Evolutionary conservation across 1,284 basidiomycete species (phyloP).

Genomic region (Ustilago sp.): DNA sequence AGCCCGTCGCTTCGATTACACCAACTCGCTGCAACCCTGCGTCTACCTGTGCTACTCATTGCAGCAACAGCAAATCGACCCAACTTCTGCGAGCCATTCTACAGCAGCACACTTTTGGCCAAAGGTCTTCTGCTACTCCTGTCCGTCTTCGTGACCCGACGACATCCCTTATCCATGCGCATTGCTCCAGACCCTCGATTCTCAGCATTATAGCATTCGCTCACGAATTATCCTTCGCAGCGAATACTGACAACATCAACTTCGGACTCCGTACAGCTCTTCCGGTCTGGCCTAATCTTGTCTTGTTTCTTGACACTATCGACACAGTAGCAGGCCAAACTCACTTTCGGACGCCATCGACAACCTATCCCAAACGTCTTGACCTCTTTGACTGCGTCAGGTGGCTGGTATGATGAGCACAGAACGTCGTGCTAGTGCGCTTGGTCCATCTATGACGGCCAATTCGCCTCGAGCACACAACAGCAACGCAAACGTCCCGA

Average conservation of each 20-base stretch:
- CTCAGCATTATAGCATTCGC: background rate
- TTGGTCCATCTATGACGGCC: conserved; percentile 26
- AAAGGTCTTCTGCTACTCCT: background rate
- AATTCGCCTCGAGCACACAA: conserved; percentile 31
- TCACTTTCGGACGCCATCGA: background rate
- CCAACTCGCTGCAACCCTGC: conserved; percentile 17
- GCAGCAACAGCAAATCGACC: conserved; percentile 9
- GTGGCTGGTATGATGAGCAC: conserved; percentile 51
- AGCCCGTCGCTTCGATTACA: conserved; percentile 7
- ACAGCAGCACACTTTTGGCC: background rate
- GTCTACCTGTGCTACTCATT: background rate
- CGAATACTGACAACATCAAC: background rate
- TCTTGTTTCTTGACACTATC: background rate
- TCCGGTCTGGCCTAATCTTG: background rate
- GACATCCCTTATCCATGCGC: background rate
- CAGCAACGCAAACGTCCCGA: conserved; percentile 22
- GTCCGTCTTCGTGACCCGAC: background rate
- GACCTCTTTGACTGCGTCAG: background rate
- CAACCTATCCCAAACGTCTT: background rate
- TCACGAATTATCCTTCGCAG: background rate
- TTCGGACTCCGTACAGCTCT: background rate
- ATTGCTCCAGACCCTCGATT: background rate
- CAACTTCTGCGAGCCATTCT: background rate
- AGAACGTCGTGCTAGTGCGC: conserved; percentile 41
- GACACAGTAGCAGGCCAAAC: background rate